Base-by-base conservation (phyloP, 2,329 filamentous ascomycete species). In the Monosporascus cannonballus region DNA sequence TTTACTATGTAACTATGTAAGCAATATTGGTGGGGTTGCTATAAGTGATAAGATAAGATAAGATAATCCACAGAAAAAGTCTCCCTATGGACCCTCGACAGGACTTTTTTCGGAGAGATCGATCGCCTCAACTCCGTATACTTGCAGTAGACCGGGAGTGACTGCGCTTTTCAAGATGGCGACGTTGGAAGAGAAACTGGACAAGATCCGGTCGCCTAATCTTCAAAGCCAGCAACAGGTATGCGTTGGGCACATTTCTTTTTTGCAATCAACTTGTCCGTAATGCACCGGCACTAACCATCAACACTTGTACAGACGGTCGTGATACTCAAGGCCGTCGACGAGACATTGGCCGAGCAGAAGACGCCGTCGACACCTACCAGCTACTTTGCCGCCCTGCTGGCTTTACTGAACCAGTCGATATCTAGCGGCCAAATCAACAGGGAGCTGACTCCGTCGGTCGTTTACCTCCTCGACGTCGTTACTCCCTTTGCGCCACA, bases 151-250 rank as follows among this genome's bases (percentile, higher is more conserved):
- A 46, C 41, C 18, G 51, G 36, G 48, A 44, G 50, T 36, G 49
- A 59, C 56, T 59, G 56, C 56, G 53, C 41, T 60, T 56, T 53
- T 61, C 65, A 70, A 65, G 55, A 81, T 81, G 78, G 71, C 74
- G 63, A 75, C 77, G 59, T 67, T 97, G 66, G 85, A 88, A 70
- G 93, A 96, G 78, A 95, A 91, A 78, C 84, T 99, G 70, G 89
- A 93, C 76, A 96, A 95, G 82, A 96, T 97, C 72, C 89, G 94
- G 74, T 94, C 89, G 68, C 94, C 94, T 52, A 96, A 96, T 73
- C 84, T 96, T 65, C 90, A 97, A 73, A 96, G 89, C 70, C 92
- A 96, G 75, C 85, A 96, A 71, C 90, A 92, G 81, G 91, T 94
- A 76, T 61, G 76, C 69, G 18, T 38, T 17, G 24, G 47, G 7